phyloP scores from a whole-genome alignment of 495 filamentous ascomycete genomes.

The Neurospora tetraspora region DNA sequence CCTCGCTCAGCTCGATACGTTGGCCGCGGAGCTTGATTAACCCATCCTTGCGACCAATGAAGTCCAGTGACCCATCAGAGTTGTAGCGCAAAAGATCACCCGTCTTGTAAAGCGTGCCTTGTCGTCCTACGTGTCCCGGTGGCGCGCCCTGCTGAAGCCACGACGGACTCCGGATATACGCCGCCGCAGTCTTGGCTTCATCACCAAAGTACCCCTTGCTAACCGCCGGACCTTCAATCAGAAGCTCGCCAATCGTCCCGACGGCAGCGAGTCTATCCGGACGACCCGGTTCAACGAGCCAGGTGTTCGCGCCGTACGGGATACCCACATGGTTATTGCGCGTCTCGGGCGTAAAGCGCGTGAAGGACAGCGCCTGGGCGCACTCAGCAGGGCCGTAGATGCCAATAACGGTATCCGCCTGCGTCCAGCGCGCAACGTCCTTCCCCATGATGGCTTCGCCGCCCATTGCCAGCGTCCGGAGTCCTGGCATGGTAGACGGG shows the following conservation, averaged over 20 bases:
- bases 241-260: slow-evolving; percentile 38
- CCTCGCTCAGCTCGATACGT: slow-evolving; percentile 37
- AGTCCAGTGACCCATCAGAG: slow-evolving; percentile 42
- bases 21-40: slow-evolving; percentile 32
- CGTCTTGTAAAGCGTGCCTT: slow-evolving; percentile 43
- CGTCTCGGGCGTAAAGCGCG: not conserved
- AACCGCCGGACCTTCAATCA: slow-evolving; percentile 35
- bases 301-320: not conserved
- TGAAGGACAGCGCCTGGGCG: slow-evolving; percentile 8
- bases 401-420: slow-evolving; percentile 35
- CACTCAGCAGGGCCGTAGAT: slow-evolving; percentile 48
- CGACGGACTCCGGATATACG: slow-evolving; percentile 36
- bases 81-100: slow-evolving; percentile 49
- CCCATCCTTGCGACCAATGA: slow-evolving; percentile 30
- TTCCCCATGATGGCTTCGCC: slow-evolving; percentile 17
- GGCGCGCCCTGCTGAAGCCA: slow-evolving; percentile 6
- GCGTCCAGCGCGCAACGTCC: slow-evolving; percentile 12
- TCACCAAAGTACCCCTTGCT: slow-evolving; percentile 10
- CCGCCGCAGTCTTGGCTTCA: not conserved
- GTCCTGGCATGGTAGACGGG: slow-evolving; percentile 9
- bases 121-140: not conserved
- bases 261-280: slow-evolving; percentile 26
- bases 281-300: slow-evolving; percentile 23
- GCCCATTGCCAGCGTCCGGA: slow-evolving; percentile 17
- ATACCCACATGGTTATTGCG: not conserved